These are phyloP conservation scores for Corchorus olitorius DNA, from an alignment of 345 rosid genomes.

Conservation along the genomic window DNA sequence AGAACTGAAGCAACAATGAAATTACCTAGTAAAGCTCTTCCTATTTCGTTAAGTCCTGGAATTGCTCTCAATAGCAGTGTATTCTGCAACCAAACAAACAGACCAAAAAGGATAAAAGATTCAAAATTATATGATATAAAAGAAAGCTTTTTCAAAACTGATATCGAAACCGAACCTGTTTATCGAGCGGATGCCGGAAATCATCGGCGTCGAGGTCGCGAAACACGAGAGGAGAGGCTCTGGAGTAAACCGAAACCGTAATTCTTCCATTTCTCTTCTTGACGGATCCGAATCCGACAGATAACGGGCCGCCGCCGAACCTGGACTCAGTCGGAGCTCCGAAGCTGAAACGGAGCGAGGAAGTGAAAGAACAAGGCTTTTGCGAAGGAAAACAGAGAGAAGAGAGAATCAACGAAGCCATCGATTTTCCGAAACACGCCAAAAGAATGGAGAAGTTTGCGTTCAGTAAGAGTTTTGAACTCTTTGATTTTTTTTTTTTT, in stretches of 20 bases:
- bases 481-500: neutral
- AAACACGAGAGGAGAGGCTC: constrained; percentile 66
- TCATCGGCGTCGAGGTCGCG: constrained; percentile 95
- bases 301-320: constrained; percentile 23
- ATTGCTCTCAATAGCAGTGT: constrained; percentile 82
- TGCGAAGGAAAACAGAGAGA: constrained; percentile 37
- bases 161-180: constrained; percentile 54
- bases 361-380: constrained; percentile 14
- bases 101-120: neutral
- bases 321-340: constrained; percentile 22
- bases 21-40: constrained; percentile 78
- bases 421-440: constrained; percentile 16
- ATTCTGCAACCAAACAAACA: constrained; percentile 48
- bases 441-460: neutral
- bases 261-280: constrained; percentile 35
- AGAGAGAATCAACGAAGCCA: constrained; percentile 49
- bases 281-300: constrained; percentile 25
- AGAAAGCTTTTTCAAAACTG: neutral
- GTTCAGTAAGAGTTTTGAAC: neutral
- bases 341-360: constrained; percentile 30
- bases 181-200: constrained; percentile 89
- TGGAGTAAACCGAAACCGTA: constrained; percentile 42
- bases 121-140: neutral
- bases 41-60: constrained; percentile 86
- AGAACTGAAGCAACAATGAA: neutral